phyloP scores from a whole-genome alignment of 257 asterid genomes.

The Paulownia fortunei region DNA sequence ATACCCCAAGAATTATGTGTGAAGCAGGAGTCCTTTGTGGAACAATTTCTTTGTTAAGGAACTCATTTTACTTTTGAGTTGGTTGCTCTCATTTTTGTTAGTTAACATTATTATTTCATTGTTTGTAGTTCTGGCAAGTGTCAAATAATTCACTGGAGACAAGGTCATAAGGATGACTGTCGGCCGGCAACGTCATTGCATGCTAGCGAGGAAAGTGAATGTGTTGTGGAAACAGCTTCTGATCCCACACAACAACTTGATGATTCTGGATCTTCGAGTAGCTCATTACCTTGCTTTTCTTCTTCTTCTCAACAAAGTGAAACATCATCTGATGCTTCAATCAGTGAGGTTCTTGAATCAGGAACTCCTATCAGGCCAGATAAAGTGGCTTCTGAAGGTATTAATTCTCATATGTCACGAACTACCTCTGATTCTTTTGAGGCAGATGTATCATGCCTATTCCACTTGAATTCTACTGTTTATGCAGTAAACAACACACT shows the following conservation, averaged over 20 bases:
- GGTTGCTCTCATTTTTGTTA: constrained; percentile 16
- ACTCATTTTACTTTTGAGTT: background rate
- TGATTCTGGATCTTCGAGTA: constrained; percentile 41
- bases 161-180: constrained; percentile 86
- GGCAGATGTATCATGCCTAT: constrained; percentile 21
- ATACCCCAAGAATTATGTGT: background rate
- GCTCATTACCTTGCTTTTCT: constrained; percentile 38
- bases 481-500: constrained; percentile 19
- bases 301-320: constrained; percentile 43
- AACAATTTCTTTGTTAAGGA: background rate
- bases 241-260: constrained; percentile 30
- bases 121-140: constrained; percentile 80
- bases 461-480: constrained; percentile 24
- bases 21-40: background rate
- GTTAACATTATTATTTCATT: constrained; percentile 18
- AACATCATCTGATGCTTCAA: constrained; percentile 43
- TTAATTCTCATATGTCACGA: constrained; percentile 20
- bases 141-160: constrained; percentile 93
- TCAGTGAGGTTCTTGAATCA: constrained; percentile 34
- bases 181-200: constrained; percentile 42
- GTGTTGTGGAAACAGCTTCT: constrained; percentile 27
- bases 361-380: constrained; percentile 30
- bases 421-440: constrained; percentile 41
- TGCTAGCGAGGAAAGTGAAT: constrained; percentile 35
- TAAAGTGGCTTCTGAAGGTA: constrained; percentile 23